Evolutionary conservation across 2,329 filamentous ascomycete species (phyloP).

Genomic region (Pseudocercospora pini-densiflorae): DNA sequence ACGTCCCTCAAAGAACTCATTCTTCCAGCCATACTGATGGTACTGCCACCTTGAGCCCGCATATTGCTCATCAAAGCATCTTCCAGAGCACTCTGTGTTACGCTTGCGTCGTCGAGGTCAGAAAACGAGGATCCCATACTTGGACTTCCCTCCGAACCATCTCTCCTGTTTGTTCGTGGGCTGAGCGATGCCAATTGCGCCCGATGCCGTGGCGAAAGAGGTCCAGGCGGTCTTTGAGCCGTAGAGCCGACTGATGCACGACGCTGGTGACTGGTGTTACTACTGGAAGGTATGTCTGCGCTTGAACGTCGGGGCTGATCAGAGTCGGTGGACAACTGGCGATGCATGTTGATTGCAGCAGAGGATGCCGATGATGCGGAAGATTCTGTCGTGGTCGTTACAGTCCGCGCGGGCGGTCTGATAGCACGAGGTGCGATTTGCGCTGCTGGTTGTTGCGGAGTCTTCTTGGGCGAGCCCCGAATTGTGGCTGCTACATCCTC

Average conservation of each 20-base stretch:
- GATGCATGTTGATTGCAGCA: slow-evolving; percentile 38
- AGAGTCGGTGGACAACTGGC: slow-evolving; percentile 23
- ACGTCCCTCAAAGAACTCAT: slow-evolving; percentile 61
- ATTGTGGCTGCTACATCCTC: slow-evolving; percentile 33
- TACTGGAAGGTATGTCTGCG: slow-evolving; percentile 1
- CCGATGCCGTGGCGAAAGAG: slow-evolving; percentile 58
- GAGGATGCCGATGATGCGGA: slow-evolving; percentile 49
- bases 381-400: slow-evolving; percentile 22
- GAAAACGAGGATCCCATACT: slow-evolving; percentile 88
- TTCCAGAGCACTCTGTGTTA: slow-evolving; percentile 79
- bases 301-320: slow-evolving; percentile 6
- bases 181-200: slow-evolving; percentile 63
- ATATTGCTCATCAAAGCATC: slow-evolving; percentile 76
- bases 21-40: slow-evolving; percentile 43
- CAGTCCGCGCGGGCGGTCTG: slow-evolving; percentile 12
- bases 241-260: slow-evolving; percentile 9
- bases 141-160: slow-evolving; percentile 73
- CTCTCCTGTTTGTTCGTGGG: slow-evolving; percentile 56
- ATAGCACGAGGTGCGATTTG: slow-evolving; percentile 5
- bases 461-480: slow-evolving; percentile 16
- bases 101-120: slow-evolving; percentile 81
- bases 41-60: slow-evolving; percentile 52
- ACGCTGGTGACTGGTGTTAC: not conserved
- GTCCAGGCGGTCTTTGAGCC: slow-evolving; percentile 29
- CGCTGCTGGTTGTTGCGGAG: slow-evolving; percentile 7